Evolutionary conservation across 2,329 filamentous ascomycete species (phyloP), one percentile per base, ranked within the genome.

Genomic region (Sporothrix curviconia): DNA sequence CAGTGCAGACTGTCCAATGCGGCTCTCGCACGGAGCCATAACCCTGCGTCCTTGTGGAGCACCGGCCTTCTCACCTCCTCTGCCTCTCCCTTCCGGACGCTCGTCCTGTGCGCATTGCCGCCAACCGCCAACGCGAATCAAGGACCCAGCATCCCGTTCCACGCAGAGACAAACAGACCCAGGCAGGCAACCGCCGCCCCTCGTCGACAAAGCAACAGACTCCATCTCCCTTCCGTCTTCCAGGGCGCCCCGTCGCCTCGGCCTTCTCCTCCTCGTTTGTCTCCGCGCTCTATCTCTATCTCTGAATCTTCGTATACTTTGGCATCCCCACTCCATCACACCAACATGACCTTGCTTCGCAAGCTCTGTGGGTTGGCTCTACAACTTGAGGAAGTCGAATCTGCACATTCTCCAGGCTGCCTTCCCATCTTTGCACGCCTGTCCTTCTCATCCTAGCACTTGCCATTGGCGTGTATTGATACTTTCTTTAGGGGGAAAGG

Each of bases 101-200:
- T 24, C 30, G 30, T 47, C 43, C 36, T 4, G 46, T 49, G n/a
- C n/a, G n/a, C n/a, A n/a, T n/a, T n/a, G n/a, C n/a, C n/a, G n/a
- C n/a, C n/a, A n/a, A n/a, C n/a, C n/a, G n/a, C n/a, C n/a, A n/a
- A 32, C 49, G 49, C 49, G 49, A 40, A 51, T 40, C 49, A 51
- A 17, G 11, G 32, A 28, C 49, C 49, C 49, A 39, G 49, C 49
- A 51, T 39, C 49, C 34, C 49, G 49, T 51, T 51, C 49, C 49
- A n/a, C n/a, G 22, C 46, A 50, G 46, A 50, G 49, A 24, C 49
- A 28, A 51, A 40, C 47, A 50, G 34, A 30, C 46, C 7, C 25
- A 46, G 43, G 32, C 17, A 50, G 19, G 24, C 49, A 28, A 30
- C 19, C 49, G 30, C n/a, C 30, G 30, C 30, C 19, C 30, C 19